Evolutionary conservation across 2,329 filamentous ascomycete genomes (phyloP).

Genomic region (Xylaria sp.): DNA sequence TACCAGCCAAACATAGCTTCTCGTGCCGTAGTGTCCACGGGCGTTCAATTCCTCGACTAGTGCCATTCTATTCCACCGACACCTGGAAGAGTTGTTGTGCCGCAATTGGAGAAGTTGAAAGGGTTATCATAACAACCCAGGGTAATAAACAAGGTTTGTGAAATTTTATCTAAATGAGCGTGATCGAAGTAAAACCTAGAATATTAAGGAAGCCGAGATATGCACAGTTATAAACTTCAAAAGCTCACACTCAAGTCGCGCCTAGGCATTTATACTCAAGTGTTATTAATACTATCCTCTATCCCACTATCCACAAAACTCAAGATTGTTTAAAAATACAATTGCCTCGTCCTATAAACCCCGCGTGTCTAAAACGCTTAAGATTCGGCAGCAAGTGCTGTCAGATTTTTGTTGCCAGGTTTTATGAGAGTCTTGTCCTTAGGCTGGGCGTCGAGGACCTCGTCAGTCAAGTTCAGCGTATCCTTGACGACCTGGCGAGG

Average conservation of each 20-base stretch:
- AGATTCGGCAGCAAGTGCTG: slow-evolving; percentile 32
- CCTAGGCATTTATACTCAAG: not conserved
- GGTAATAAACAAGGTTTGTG: not conserved
- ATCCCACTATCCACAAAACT: no score
- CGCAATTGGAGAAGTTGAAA: no score
- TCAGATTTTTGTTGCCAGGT: slow-evolving; percentile 47
- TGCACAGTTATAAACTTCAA: not conserved
- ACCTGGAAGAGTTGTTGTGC: no score
- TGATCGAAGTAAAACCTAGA: not conserved
- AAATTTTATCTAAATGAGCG: not conserved
- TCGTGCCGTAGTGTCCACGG: no score
- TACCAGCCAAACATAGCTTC: not conserved
- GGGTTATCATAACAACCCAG: no score
- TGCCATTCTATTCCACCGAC: no score
- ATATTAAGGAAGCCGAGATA: not conserved
- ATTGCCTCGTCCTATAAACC: no score
- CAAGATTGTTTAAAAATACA: no score
- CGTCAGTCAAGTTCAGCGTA: slow-evolving; percentile 52
- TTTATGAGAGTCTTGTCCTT: slow-evolving; percentile 51
- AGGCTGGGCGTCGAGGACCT: slow-evolving; percentile 45
- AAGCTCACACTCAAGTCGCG: not conserved
- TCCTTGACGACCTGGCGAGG: slow-evolving; percentile 64
- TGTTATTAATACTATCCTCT: not conserved
- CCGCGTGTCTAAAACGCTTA: not conserved
- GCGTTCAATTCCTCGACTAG: no score